phyloP scores from a whole-genome alignment of 164 flowering plant genomes.

The Liriodendron chinense region DNA sequence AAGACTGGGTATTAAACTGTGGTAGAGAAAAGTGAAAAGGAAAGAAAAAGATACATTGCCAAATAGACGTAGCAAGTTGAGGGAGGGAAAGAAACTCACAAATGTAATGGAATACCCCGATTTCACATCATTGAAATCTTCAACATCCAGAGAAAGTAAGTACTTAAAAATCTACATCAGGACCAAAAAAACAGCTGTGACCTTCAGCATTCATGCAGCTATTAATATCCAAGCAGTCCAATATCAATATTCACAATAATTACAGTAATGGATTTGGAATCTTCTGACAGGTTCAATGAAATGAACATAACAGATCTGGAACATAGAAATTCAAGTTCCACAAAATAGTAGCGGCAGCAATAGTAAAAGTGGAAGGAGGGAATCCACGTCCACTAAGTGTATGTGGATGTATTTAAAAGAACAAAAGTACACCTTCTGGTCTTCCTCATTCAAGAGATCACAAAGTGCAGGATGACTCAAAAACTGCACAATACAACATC shows the following conservation, averaged over 20 bases:
- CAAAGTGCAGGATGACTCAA: conserved; percentile 47
- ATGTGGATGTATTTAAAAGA: background rate
- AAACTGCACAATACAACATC: conserved; percentile 31
- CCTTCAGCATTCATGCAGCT: background rate
- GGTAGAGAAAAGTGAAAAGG: background rate
- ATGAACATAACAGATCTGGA: too few species aligned
- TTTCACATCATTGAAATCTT: conserved; percentile 33
- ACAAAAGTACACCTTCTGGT: conserved; percentile 36
- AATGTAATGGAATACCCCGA: conserved; percentile 33
- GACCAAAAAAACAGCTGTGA: background rate
- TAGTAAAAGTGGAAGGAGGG: background rate
- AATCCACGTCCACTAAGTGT: background rate
- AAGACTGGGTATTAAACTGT: background rate
- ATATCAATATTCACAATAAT: background rate
- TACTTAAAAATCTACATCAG: conserved; percentile 38
- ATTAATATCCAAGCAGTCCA: background rate
- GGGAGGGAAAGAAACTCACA: conserved; percentile 18
- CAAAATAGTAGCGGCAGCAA: background rate
- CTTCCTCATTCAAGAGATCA: conserved; percentile 43
- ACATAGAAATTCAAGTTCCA: too few species aligned
- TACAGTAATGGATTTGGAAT: background rate
- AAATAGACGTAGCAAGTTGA: background rate
- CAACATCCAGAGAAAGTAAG: conserved; percentile 38
- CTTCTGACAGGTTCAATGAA: background rate
- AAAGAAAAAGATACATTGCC: background rate